Percentiles rank a stretch among this genome's conserved stretches.
Evolutionary conservation across 2,329 filamentous ascomycete genomes (phyloP).

Genomic region (Ceratocystis cacaofunesta): DNA sequence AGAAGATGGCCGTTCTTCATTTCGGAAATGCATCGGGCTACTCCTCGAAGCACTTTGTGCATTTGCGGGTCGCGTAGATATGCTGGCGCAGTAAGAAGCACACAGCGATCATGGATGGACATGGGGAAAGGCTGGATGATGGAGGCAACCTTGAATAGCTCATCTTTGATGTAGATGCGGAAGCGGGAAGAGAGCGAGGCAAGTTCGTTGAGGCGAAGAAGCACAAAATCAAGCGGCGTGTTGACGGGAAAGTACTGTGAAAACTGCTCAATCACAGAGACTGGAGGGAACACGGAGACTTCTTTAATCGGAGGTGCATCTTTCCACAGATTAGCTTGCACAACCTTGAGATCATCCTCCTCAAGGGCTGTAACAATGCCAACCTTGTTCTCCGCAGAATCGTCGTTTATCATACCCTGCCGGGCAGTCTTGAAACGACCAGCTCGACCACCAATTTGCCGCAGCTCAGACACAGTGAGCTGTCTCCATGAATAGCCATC

Average conservation of each 20-base stretch:
- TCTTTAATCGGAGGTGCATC: constrained; percentile 51
- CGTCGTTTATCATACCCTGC: constrained; percentile 28
- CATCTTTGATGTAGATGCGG: constrained; percentile 44
- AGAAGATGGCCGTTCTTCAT: constrained; percentile 53
- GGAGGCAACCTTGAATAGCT: constrained; percentile 54
- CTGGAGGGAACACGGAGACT: constrained; percentile 63
- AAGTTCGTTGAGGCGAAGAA: constrained; percentile 60
- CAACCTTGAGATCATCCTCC: constrained; percentile 45
- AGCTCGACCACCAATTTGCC: constrained; percentile 87
- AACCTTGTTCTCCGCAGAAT: constrained; percentile 29
- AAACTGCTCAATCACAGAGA: constrained; percentile 57
- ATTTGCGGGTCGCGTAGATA: constrained; percentile 35
- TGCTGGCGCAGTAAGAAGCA: constrained; percentile 49
- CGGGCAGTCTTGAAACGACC: constrained; percentile 67
- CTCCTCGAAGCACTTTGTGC: constrained; percentile 40
- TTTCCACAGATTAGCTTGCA: constrained; percentile 47
- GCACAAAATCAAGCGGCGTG: constrained; percentile 70
- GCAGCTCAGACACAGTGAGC: constrained; percentile 63
- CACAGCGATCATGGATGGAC: constrained; percentile 49
- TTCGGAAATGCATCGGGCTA: constrained; percentile 55
- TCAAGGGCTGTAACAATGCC: constrained; percentile 73
- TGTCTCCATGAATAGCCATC: constrained; percentile 42
- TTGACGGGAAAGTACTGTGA: constrained; percentile 64
- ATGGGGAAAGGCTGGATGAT: constrained; percentile 58
- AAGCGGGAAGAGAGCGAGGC: constrained; percentile 50